Evolutionary conservation across 1,284 basidiomycete genomes (phyloP).

Genomic region (Puccinia novopanici): DNA sequence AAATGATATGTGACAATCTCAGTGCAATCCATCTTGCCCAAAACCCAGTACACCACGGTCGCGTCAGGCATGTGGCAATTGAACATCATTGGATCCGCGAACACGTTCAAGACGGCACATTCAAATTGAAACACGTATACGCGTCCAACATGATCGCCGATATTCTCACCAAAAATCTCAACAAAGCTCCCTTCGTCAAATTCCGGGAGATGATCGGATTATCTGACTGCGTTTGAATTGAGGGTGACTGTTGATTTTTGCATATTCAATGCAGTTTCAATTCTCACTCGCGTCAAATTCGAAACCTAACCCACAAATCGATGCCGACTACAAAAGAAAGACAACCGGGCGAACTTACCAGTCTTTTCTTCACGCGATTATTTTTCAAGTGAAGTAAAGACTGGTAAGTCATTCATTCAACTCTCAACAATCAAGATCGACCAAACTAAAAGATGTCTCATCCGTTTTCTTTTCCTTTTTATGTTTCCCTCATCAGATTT

Average conservation of each 20-base stretch:
- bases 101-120: background rate
- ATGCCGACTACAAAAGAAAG: no score
- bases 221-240: background rate
- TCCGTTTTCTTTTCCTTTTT: no score
- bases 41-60: constrained; percentile 12
- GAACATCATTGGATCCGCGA: constrained; percentile 17
- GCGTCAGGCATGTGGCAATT: constrained; percentile 16
- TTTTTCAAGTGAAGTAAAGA: no score
- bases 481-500: no score
- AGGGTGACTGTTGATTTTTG: background rate
- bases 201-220: background rate
- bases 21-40: background rate
- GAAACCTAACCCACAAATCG: no score
- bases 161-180: constrained; percentile 9
- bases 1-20: background rate
- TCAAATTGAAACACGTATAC: background rate
- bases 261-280: no score
- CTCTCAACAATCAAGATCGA: no score
- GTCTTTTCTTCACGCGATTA: no score
- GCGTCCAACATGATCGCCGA: constrained; percentile 21
- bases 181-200: background rate
- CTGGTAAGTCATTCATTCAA: no score
- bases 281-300: no score
- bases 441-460: no score
- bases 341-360: no score